Conservation (phyloP, 768 basidiomycete species). For the Tylopilus felleus region DNA sequence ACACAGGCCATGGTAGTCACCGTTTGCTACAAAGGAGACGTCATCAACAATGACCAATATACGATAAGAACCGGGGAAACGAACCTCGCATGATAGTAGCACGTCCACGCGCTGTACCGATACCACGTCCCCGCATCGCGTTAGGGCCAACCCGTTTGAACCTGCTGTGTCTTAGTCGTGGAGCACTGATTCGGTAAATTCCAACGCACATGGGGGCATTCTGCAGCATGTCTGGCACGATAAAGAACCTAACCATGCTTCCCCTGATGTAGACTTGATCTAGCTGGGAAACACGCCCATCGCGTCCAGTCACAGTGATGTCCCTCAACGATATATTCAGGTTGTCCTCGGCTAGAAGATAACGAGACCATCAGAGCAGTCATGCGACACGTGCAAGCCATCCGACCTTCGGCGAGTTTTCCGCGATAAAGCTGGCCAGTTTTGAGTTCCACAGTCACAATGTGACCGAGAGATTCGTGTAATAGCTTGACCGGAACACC, state of each 20-base stretch:
- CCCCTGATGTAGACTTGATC: slow-evolving; percentile 99
- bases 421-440: slow-evolving; percentile 97
- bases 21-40: slow-evolving; percentile 58
- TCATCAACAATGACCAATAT: slow-evolving; percentile 16
- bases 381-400: slow-evolving; percentile 17
- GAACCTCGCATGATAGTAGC: slow-evolving; percentile 97
- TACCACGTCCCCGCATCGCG: slow-evolving; percentile 98
- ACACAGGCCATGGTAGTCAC: slow-evolving; percentile 37
- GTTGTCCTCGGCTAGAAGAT: slow-evolving; percentile 88
- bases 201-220: slow-evolving; percentile 93
- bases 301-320: slow-evolving; percentile 95
- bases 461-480: slow-evolving; percentile 93
- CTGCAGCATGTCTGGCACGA: slow-evolving; percentile 98
- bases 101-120: slow-evolving; percentile 97
- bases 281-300: slow-evolving; percentile 97
- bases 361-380: slow-evolving; percentile 18
- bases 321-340: slow-evolving; percentile 95
- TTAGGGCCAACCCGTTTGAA: slow-evolving; percentile 99
- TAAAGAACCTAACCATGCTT: slow-evolving; percentile 97
- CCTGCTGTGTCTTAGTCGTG: slow-evolving; percentile 46
- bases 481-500: slow-evolving; percentile 96
- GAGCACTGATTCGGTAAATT: slow-evolving; percentile 1
- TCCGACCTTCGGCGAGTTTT: slow-evolving; percentile 85
- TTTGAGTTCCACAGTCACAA: slow-evolving; percentile 97
- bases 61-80: slow-evolving; percentile 27